These are phyloP conservation scores for Glebionis coronaria DNA, from an alignment of 129 eudicot genomes.

Conservation along the genomic window DNA sequence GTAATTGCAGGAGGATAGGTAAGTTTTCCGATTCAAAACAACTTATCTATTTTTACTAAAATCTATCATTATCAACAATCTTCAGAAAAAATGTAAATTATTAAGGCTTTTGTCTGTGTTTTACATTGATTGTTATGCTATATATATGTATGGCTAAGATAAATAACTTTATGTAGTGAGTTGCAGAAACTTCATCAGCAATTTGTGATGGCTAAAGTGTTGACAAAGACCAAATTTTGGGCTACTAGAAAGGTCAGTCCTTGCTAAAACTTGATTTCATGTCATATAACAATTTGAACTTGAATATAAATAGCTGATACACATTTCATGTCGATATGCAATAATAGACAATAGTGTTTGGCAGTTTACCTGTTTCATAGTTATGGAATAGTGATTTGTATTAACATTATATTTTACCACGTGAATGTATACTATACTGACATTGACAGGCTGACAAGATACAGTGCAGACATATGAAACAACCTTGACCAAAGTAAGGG, in stretches of 20 bases:
- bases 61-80: background rate
- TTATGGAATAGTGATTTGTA: too few species aligned
- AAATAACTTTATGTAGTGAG: conserved; percentile 52
- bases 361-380: too few species aligned
- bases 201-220: conserved; percentile 67
- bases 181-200: conserved; percentile 93
- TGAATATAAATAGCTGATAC: too few species aligned
- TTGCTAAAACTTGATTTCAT: conserved; percentile 1
- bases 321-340: too few species aligned
- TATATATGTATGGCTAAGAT: conserved; percentile 17
- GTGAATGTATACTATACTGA: too few species aligned
- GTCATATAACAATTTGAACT: too few species aligned
- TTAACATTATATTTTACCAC: too few species aligned
- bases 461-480: too few species aligned
- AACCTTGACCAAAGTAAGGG: too few species aligned
- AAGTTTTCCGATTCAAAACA: conserved; percentile 4
- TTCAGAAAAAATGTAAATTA: too few species aligned
- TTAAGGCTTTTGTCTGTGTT: background rate
- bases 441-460: too few species aligned
- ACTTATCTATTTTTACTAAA: background rate
- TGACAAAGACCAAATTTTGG: conserved; percentile 94
- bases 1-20: conserved; percentile 80
- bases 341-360: too few species aligned
- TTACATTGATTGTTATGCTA: background rate
- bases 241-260: conserved; percentile 88